These are phyloP conservation scores for Echium plantagineum DNA, from an alignment of 257 asterid species.

Conservation along the genomic window DNA sequence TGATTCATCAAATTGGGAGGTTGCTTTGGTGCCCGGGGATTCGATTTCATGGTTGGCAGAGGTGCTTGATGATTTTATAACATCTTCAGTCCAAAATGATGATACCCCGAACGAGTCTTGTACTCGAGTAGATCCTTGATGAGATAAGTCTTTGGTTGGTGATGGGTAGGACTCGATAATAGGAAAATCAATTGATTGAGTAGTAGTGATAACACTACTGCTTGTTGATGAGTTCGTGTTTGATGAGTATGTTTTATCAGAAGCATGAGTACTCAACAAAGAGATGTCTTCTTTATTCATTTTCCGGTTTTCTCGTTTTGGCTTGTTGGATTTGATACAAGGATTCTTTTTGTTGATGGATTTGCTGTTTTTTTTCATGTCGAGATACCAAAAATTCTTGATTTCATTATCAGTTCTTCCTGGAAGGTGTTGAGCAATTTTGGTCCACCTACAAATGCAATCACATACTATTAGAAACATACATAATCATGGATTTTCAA, in stretches of 20 bases:
- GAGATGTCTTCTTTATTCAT: background rate
- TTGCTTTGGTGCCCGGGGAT: background rate
- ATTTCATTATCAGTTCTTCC: background rate
- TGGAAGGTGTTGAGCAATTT: background rate
- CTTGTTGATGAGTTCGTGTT: background rate
- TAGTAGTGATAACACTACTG: background rate
- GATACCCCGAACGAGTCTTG: background rate
- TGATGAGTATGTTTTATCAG: background rate
- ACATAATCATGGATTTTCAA: too few species aligned
- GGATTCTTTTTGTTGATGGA: background rate
- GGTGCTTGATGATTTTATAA: background rate
- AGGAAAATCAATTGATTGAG: background rate
- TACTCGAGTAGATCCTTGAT: too few species aligned
- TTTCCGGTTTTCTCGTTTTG: background rate
- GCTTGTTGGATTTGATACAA: background rate
- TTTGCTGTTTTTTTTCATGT: background rate
- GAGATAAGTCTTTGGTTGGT: background rate
- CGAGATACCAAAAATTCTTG: background rate
- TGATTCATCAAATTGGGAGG: background rate
- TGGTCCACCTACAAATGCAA: background rate
- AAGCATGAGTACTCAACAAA: background rate
- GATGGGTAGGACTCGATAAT: background rate
- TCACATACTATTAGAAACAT: too few species aligned
- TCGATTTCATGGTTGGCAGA: too few species aligned
- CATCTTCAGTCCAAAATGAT: background rate